Evolutionary conservation across 305 asterid species (phyloP).

Genomic region (Plantago lanceolata): DNA sequence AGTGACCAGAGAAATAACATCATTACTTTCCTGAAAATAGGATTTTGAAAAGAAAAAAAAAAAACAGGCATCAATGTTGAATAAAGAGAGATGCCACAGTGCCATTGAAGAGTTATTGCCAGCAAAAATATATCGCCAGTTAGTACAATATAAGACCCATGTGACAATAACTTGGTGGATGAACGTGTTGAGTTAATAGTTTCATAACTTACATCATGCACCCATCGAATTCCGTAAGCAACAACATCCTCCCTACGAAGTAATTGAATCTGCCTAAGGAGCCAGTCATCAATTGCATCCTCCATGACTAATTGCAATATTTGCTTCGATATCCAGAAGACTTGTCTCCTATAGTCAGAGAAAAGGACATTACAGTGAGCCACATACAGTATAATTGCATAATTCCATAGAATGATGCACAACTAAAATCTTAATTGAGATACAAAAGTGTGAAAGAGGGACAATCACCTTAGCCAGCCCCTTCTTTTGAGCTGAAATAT

Average conservation of each 20-base stretch:
- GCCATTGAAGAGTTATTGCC: neutral
- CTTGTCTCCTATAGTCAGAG: slow-evolving; percentile 73
- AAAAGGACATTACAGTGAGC: slow-evolving; percentile 23
- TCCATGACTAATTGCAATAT: slow-evolving; percentile 96
- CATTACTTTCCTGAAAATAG: slow-evolving; percentile 16
- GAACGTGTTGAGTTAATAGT: slow-evolving; percentile 22
- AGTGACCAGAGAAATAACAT: slow-evolving; percentile 21
- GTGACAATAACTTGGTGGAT: neutral
- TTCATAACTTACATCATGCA: slow-evolving; percentile 64
- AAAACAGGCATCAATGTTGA: no score
- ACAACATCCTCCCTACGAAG: slow-evolving; percentile 82
- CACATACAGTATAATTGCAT: slow-evolving; percentile 3
- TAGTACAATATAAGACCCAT: neutral
- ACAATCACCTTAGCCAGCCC: slow-evolving; percentile 92
- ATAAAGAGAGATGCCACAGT: no score
- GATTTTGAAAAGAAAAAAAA: neutral
- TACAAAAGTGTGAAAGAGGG: slow-evolving; percentile 21
- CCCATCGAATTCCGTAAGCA: slow-evolving; percentile 81
- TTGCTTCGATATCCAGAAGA: slow-evolving; percentile 98
- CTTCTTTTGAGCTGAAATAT: slow-evolving; percentile 90
- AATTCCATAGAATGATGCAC: neutral
- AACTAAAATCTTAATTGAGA: slow-evolving; percentile 17
- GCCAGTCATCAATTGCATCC: slow-evolving; percentile 99
- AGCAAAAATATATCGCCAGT: neutral
- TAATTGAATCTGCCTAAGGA: slow-evolving; percentile 79